Conservation (phyloP, 768 basidiomycete genomes). For the Scleroderma bovista region DNA sequence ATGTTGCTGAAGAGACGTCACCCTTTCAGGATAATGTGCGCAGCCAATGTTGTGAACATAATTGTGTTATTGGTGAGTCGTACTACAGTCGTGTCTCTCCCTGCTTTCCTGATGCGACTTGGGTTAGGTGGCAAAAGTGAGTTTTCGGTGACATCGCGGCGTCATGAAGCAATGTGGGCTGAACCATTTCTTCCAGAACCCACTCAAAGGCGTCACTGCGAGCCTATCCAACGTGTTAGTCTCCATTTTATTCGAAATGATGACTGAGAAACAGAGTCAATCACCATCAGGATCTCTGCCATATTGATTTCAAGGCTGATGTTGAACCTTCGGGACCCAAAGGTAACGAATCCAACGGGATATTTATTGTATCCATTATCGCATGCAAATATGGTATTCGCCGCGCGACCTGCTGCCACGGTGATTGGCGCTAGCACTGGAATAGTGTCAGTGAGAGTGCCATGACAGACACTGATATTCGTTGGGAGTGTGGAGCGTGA, state of each 20-base stretch:
- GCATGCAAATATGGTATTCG: too few relatives aligned
- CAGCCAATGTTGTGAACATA: conserved; percentile 7
- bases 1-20: not conserved
- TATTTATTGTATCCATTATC: not conserved
- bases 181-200: not conserved
- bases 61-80: conserved; percentile 8
- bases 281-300: conserved; percentile 6
- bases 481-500: too few relatives aligned
- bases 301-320: conserved; percentile 14
- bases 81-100: too few relatives aligned
- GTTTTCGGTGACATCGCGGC: not conserved
- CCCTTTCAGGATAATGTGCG: conserved; percentile 13
- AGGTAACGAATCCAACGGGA: not conserved
- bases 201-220: not conserved
- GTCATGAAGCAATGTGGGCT: not conserved
- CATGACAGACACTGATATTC: too few relatives aligned
- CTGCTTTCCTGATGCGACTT: too few relatives aligned
- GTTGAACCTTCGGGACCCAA: conserved; percentile 12
- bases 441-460: too few relatives aligned
- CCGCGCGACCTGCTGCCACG: too few relatives aligned
- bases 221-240: not conserved
- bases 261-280: not conserved
- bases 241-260: not conserved
- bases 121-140: not conserved
- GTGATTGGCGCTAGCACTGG: too few relatives aligned